Evolutionary conservation across 352 stramenopile genomes (phyloP).

Genomic region (Phytophthora lateralis): DNA sequence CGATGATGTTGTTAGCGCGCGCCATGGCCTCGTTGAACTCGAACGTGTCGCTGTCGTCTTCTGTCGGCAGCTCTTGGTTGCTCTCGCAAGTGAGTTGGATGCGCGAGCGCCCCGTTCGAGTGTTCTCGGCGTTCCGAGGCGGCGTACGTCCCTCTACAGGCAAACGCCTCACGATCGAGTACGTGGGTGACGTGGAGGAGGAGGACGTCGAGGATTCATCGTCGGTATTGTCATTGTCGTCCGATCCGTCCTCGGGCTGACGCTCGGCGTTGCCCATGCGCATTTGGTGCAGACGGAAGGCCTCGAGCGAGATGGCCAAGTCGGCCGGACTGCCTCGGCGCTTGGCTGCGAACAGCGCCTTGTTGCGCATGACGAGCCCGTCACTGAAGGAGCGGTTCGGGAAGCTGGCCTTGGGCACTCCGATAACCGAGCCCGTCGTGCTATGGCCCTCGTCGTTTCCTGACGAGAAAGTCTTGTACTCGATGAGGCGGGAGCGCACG

Average conservation of each 20-base stretch:
- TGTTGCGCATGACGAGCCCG: constrained; percentile 74
- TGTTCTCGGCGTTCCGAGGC: constrained; percentile 18
- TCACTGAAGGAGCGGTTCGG: constrained; percentile 76
- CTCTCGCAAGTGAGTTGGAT: constrained; percentile 29
- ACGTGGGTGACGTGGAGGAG: constrained; percentile 33
- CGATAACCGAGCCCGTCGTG: constrained; percentile 29
- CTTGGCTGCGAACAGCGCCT: constrained; percentile 62
- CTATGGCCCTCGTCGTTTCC: constrained; percentile 16
- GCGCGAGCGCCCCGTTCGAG: constrained; percentile 28
- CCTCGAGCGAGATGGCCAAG: constrained; percentile 75
- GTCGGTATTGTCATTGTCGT: constrained; percentile 46
- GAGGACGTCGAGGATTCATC: constrained; percentile 33
- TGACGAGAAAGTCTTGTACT: constrained; percentile 85
- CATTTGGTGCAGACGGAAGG: constrained; percentile 71
- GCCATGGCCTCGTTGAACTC: constrained; percentile 59
- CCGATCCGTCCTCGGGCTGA: constrained; percentile 43
- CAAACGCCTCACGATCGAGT: constrained; percentile 14
- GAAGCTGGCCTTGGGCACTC: constrained; percentile 70
- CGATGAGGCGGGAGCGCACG: constrained; percentile 73
- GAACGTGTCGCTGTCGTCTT: constrained; percentile 15
- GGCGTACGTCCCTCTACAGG: constrained; percentile 5
- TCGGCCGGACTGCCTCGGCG: constrained; percentile 73
- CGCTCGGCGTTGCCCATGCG: constrained; percentile 60
- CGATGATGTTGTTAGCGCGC: constrained; percentile 64
- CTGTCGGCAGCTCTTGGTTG: constrained; percentile 12